Conservation (phyloP, 1,139 yeast genomes). For the Magnusiomyces magnusii region DNA sequence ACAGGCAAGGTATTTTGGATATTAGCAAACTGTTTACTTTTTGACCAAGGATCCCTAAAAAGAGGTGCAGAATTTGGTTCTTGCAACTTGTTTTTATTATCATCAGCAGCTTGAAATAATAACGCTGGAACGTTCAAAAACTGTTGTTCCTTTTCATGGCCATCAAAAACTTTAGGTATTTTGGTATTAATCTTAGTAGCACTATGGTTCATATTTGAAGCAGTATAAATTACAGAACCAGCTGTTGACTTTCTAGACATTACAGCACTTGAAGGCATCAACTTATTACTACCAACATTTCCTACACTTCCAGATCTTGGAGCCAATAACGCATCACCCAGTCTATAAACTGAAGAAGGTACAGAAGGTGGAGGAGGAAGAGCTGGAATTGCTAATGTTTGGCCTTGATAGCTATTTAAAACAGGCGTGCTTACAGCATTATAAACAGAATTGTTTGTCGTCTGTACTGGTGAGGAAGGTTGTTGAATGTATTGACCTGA, state of each 20-base stretch:
- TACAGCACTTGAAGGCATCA: background rate
- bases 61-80: background rate
- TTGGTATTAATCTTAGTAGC: background rate
- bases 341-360: background rate
- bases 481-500: background rate
- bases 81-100: too few relatives aligned
- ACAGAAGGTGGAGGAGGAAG: background rate
- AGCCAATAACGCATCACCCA: background rate
- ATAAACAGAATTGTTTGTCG: background rate
- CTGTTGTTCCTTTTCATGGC: background rate
- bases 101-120: too few relatives aligned
- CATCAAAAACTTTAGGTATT: background rate
- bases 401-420: background rate
- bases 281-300: background rate
- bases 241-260: background rate
- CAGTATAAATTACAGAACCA: background rate
- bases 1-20: background rate
- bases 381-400: background rate
- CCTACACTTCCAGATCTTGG: background rate
- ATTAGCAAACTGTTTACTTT: background rate
- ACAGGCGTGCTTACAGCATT: background rate
- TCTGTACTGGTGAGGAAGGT: background rate
- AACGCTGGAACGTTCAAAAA: background rate
- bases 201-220: background rate
- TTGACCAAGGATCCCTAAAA: background rate